Evolutionary conservation across 176 grass and related monocot species (phyloP).

Genomic region (Aegilops tauschii): DNA sequence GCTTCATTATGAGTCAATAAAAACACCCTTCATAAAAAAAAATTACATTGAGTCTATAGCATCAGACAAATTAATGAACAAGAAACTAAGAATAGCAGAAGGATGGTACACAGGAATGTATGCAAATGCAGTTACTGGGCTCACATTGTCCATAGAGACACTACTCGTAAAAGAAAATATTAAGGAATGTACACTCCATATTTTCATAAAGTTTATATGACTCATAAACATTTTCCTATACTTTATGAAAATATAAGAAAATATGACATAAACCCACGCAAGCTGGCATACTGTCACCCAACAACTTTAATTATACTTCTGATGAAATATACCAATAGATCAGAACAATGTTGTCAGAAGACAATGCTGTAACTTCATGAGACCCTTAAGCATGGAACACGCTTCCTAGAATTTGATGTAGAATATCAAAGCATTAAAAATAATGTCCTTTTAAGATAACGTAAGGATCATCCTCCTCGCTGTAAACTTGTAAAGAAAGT

Average conservation of each 20-base stretch:
- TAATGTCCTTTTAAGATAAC: not conserved
- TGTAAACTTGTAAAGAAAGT: not conserved
- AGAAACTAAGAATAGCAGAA: not conserved
- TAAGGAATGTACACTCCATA: not conserved
- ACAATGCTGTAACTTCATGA: not conserved
- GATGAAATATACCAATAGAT: constrained; percentile 1
- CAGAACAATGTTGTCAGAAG: not conserved
- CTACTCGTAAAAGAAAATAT: constrained; percentile 1
- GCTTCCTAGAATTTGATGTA: constrained; percentile 6
- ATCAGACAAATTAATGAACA: not conserved
- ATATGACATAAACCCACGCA: not conserved
- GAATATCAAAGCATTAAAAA: constrained; percentile 20
- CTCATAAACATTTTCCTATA: too few relatives aligned
- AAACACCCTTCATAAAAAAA: too few relatives aligned
- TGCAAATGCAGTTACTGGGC: not conserved
- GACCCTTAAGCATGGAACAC: not conserved
- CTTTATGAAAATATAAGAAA: too few relatives aligned
- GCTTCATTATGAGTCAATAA: too few relatives aligned
- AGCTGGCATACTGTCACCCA: not conserved
- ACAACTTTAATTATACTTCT: not conserved
- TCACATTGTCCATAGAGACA: not conserved
- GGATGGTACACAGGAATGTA: not conserved
- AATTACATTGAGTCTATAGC: not conserved
- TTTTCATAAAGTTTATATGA: not conserved
- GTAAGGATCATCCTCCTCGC: not conserved